Evolutionary conservation across 495 filamentous ascomycete species (phyloP).

Genomic region (Podospora comata): DNA sequence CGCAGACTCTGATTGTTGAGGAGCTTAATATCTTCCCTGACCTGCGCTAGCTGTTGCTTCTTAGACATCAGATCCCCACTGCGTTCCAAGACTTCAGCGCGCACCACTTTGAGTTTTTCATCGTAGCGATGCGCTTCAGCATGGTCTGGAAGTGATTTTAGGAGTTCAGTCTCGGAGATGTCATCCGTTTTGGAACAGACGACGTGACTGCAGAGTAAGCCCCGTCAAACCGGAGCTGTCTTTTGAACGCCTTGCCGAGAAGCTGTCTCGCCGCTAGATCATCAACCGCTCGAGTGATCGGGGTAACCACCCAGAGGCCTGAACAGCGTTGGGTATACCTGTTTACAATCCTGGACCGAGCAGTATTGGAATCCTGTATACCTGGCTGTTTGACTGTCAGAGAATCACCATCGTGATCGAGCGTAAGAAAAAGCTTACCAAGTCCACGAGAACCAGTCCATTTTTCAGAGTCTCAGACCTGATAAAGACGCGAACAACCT

Average conservation of each 20-base stretch:
- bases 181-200: conserved; percentile 71
- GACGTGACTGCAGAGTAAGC: conserved; percentile 55
- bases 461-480: conserved; percentile 56
- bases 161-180: conserved; percentile 44
- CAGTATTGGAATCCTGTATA: conserved; percentile 62
- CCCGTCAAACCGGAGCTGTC: conserved; percentile 64
- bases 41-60: too few species aligned
- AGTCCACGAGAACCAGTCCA: conserved; percentile 63
- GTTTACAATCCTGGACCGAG: conserved; percentile 57
- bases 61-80: conserved; percentile 15
- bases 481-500: conserved; percentile 59
- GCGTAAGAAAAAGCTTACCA: conserved; percentile 38
- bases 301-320: conserved; percentile 60
- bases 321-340: conserved; percentile 59
- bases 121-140: conserved; percentile 37
- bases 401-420: background rate
- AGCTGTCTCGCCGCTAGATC: conserved; percentile 62
- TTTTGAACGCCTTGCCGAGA: conserved; percentile 58
- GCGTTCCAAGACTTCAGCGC: conserved; percentile 33
- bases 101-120: conserved; percentile 2
- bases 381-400: conserved; percentile 44
- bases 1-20: too few species aligned
- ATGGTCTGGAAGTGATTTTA: conserved; percentile 33
- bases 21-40: too few species aligned
- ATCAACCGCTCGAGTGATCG: conserved; percentile 63